Evolutionary conservation across 1,284 basidiomycete species (phyloP).

Genomic region (Cutaneotrichosporon mucoides): DNA sequence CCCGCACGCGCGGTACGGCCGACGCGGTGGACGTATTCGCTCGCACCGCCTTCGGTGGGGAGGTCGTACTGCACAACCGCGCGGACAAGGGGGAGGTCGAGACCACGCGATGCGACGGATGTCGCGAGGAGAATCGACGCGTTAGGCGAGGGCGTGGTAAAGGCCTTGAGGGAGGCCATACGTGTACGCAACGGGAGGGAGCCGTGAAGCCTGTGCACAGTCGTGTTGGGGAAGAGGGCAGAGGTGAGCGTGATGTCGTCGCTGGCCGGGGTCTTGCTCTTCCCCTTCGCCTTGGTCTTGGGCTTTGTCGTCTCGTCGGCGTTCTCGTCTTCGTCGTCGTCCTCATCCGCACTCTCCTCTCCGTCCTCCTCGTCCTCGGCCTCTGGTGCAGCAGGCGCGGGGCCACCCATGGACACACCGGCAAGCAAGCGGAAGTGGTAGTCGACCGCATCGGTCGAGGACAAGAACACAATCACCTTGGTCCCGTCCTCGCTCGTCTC

Average conservation of each 20-base stretch:
- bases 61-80: constrained; percentile 96
- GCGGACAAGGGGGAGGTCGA: constrained; percentile 93
- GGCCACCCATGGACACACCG: constrained; percentile 64
- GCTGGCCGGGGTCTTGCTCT: constrained; percentile 23
- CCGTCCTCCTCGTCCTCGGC: constrained; percentile 31
- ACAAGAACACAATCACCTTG: constrained; percentile 88
- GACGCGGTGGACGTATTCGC: constrained; percentile 95
- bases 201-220: constrained; percentile 90
- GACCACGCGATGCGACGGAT: constrained; percentile 91
- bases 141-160: constrained; percentile 55
- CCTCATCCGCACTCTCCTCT: constrained; percentile 18
- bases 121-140: constrained; percentile 84
- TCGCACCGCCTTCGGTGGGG: constrained; percentile 93
- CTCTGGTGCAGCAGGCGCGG: constrained; percentile 32
- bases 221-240: constrained; percentile 71
- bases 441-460: constrained; percentile 95
- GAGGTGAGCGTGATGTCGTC: constrained; percentile 60
- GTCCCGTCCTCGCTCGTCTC: constrained; percentile 34
- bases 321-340: constrained; percentile 29
- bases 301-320: constrained; percentile 23
- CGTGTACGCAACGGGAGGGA: constrained; percentile 80
- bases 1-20: constrained; percentile 96
- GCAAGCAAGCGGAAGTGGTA: constrained; percentile 92
- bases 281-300: constrained; percentile 23
- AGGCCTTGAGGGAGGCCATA: constrained; percentile 73